Evolutionary conservation across 2,329 filamentous ascomycete species (phyloP).

Genomic region (Cladosporium austrohemisphaericum): DNA sequence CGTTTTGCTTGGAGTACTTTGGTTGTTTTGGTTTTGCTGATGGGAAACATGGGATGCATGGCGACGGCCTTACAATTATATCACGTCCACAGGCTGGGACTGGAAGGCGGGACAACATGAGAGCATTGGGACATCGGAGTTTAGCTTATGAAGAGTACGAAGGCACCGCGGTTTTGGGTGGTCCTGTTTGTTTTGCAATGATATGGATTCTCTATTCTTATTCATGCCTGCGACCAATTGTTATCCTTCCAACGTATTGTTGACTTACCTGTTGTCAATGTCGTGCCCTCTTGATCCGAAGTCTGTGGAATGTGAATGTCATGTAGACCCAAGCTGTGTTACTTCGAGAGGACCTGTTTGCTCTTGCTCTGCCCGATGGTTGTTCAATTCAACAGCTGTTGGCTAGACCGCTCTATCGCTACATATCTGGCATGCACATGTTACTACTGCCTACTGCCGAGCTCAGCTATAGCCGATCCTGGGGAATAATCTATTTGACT

Average conservation of each 20-base stretch:
- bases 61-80: conserved; percentile 1
- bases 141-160: neutral
- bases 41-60: conserved; percentile 1
- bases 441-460: too few relatives aligned
- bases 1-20: conserved; percentile 5
- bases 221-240: too few relatives aligned
- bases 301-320: too few relatives aligned
- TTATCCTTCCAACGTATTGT: too few relatives aligned
- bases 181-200: neutral
- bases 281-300: too few relatives aligned
- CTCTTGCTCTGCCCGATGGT: too few relatives aligned
- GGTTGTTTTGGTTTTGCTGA: neutral
- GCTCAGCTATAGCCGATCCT: too few relatives aligned
- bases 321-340: too few relatives aligned
- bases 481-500: conserved; percentile 5
- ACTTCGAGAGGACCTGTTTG: too few relatives aligned
- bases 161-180: neutral
- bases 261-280: too few relatives aligned
- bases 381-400: too few relatives aligned
- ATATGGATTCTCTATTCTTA: neutral
- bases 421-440: conserved; percentile 3
- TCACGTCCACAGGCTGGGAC: conserved; percentile 16
- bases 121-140: conserved; percentile 9
- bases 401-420: too few relatives aligned
- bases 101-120: conserved; percentile 2